Base-by-base conservation (phyloP, 306 rosid genomes). In the Spatholobus suberectus region DNA sequence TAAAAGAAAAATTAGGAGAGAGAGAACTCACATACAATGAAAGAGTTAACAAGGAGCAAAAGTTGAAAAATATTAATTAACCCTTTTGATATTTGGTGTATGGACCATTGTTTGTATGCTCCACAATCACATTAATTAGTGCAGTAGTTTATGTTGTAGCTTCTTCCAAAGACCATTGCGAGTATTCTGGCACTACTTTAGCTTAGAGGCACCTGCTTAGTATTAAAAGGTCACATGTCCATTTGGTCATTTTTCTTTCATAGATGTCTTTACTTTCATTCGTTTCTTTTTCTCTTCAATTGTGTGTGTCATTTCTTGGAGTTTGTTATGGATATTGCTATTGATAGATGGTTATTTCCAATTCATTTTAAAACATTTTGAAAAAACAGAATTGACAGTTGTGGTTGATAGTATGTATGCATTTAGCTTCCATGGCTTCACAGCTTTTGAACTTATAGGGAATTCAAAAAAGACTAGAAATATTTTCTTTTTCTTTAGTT, bases 201-300 rank as follows among this genome's bases (percentile, higher is more conserved):
- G 77, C 77, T 47, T 47, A 6, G 8, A 26, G 61, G 2, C 61
- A 47, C 41, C 5, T 47, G 17, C 61, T 72, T 4, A 2, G 46
- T 49, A 29, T 29, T 32, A 29, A 17, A 26, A 10, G 40, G 32
- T 18, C 21, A 54, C 84, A 78, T 61, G 98, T 98, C 63, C 91
- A 95, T 74, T 77, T 93, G 77, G 97, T 98, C 92, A 88, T 5
- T 0, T 23, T 70, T 35, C n/a, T 49, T 41, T 52, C 27, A 37
- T 87, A 52, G 1, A 2, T 70, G 37, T 49, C 40, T 59, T 80
- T 12, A n/a, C 2, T 62, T 76, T 23, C 20, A 6, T 13, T 18
- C n/a, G n/a, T n/a, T 69, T 20, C 8, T 11, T 32, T 13, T 13
- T 17, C n/a, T 66, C 41, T 20, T 44, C 26, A 23, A 69, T 27